These are phyloP conservation scores for Emergomyces orientalis DNA, from an alignment of 2,329 filamentous ascomycete genomes.

Conservation along the genomic window DNA sequence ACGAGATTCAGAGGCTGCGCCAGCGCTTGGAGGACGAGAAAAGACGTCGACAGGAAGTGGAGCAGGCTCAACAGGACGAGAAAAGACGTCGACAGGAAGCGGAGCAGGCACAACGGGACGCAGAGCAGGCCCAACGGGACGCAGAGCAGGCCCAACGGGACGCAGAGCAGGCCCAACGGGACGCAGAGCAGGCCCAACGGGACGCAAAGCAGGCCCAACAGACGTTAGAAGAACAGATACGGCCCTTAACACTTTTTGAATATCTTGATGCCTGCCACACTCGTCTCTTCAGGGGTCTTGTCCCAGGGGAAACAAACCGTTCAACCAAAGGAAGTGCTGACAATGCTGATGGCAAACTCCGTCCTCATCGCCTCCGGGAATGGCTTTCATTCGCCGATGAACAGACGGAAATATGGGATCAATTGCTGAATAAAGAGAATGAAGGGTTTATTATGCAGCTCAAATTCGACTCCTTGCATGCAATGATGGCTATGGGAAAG, in stretches of 20 bases:
- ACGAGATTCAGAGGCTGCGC: slow-evolving; percentile 2
- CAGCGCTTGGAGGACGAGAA: neutral
- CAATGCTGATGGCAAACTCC: slow-evolving; percentile 12
- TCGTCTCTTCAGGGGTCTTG: slow-evolving; percentile 13
- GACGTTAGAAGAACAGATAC: neutral
- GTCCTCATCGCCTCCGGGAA: slow-evolving; percentile 11
- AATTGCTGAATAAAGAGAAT: slow-evolving; percentile 2
- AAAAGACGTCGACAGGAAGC: too few species aligned
- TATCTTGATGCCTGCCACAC: slow-evolving; percentile 16
- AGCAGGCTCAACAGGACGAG: too few species aligned
- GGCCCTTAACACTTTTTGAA: slow-evolving; percentile 6
- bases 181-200: neutral
- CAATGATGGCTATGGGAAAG: slow-evolving; percentile 9
- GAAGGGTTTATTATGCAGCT: slow-evolving; percentile 9
- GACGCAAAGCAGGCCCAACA: neutral
- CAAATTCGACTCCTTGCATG: slow-evolving; percentile 13
- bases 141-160: neutral
- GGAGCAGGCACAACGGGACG: too few species aligned
- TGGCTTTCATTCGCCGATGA: slow-evolving; percentile 11
- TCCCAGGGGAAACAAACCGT: neutral
- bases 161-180: neutral
- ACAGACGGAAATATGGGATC: slow-evolving; percentile 12
- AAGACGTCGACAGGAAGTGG: neutral
- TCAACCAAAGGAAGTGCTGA: neutral
- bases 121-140: neutral